Evolutionary conservation across 306 rosid species (phyloP), one percentile per base, ranked within the genome.

Genomic region (Alnus glutinosa): DNA sequence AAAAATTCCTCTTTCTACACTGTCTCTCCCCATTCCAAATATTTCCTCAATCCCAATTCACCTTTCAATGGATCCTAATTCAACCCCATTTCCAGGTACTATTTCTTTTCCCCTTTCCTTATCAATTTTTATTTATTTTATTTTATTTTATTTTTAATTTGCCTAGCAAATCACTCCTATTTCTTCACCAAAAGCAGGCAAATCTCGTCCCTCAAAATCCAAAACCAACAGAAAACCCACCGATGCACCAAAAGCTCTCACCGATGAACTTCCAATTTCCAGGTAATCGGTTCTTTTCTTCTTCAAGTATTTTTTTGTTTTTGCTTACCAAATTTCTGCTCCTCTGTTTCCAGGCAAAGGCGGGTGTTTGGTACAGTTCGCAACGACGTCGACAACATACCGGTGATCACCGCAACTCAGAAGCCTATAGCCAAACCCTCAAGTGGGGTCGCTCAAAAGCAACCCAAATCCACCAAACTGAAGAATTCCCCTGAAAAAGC

Each of bases 351-450:
- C 19, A 81, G 80, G 47, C 72, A 55, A 54, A 81, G 77, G 39
- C 76, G 84, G 10, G 66, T 68, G 30, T 81, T 81, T 36, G 84
- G 80, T 54, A 81, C 80, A 3, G 80, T 69, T 42, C 59, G 76
- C 12, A 81, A 76, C 28, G 28, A 23, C 28, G 28, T 23, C 46
- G 55, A 62, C 19, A 81, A 81, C 72, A 47, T 75, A 36, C 62
- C 28, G 23, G 42, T 19, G 16, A 81, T 69, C 49, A 23, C 63
- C 3, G 70, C 37, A 19, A 81, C 70, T 47, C 76, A 75, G 7
- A 75, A 47, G 4, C 80, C 80, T 28, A 52, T 23, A 58, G 19
- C 12, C 34, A 81, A 75, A 55, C 55, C 76, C 64, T 19, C 5
- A 2, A 57, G 50, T 69, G 71, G 36, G 13, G 70, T 36, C 14